Conservation (phyloP, 768 basidiomycete species). For the Kwoniella newhampshirensis region DNA sequence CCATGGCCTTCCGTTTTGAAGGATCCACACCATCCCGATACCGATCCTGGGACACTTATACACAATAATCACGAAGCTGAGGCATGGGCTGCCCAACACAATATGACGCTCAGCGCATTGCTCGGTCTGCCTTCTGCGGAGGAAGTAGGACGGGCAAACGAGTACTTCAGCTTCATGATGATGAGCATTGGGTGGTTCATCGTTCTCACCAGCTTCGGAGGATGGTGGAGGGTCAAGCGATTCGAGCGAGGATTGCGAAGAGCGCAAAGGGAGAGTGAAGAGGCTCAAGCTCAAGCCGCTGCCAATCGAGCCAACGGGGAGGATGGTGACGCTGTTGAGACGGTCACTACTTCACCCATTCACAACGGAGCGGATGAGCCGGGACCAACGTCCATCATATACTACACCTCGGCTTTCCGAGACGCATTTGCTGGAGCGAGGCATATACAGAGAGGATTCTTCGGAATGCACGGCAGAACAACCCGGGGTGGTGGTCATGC, state of each 20-base stretch:
- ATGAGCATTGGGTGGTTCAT: conserved; percentile 93
- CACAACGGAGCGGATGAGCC: conserved; percentile 4
- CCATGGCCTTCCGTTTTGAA: conserved; percentile 38
- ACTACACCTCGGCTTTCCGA: conserved; percentile 35
- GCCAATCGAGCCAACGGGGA: conserved; percentile 19
- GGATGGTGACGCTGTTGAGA: conserved; percentile 24
- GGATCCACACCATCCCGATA: conserved; percentile 21
- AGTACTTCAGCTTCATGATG: conserved; percentile 87
- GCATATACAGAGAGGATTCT: conserved; percentile 39
- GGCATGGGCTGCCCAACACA: conserved; percentile 41
- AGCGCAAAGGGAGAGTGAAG: conserved; percentile 39
- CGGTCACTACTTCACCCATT: conserved; percentile 1
- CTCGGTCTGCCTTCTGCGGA: conserved; percentile 40
- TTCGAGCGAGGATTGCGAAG: conserved; percentile 41
- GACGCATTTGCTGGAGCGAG: conserved; percentile 31
- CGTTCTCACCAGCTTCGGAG: conserved; percentile 74
- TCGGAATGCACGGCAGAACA: conserved; percentile 37
- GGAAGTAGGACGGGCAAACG: conserved; percentile 60
- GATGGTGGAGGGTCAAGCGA: conserved; percentile 57
- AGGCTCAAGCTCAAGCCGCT: conserved; percentile 37
- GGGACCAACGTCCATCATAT: conserved; percentile 23
- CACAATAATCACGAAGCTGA: conserved; percentile 44
- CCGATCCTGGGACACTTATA: conserved; percentile 31
- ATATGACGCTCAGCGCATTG: conserved; percentile 43
- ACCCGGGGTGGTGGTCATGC: conserved; percentile 24